Percentiles rank a stretch among this genome's conserved stretches.
phyloP scores from a whole-genome alignment of 2,329 filamentous ascomycete genomes.

The Gnomoniopsis smithogilvyi region DNA sequence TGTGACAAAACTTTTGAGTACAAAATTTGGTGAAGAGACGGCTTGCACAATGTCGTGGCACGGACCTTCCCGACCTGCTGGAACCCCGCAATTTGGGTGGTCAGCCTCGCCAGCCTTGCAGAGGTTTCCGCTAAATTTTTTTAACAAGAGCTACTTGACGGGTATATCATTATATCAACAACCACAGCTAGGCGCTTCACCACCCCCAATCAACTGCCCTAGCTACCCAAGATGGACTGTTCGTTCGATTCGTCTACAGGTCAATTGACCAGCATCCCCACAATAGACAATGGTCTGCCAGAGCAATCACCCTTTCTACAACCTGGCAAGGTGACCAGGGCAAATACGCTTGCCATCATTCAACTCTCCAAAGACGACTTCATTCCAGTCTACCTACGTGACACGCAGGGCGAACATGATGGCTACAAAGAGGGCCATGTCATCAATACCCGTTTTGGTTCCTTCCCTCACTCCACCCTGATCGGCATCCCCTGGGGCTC shows the following conservation, averaged over 20 bases:
- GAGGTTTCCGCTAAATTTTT: too few relatives aligned
- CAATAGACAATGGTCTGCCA: constrained; percentile 29
- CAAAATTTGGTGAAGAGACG: too few relatives aligned
- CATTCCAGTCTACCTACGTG: constrained; percentile 68
- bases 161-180: too few relatives aligned
- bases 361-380: constrained; percentile 86
- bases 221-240: too few relatives aligned
- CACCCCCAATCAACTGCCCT: too few relatives aligned
- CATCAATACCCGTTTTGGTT: constrained; percentile 91
- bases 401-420: constrained; percentile 59
- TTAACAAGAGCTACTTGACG: too few relatives aligned
- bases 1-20: too few relatives aligned
- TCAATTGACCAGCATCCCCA: constrained; percentile 15
- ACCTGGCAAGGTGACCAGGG: constrained; percentile 58
- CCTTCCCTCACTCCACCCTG: constrained; percentile 77
- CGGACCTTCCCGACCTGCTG: too few relatives aligned
- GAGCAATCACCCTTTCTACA: constrained; percentile 73
- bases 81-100: too few relatives aligned
- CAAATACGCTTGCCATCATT: constrained; percentile 73
- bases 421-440: constrained; percentile 76
- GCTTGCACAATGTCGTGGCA: too few relatives aligned
- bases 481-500: constrained; percentile 84
- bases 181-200: too few relatives aligned
- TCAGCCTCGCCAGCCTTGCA: too few relatives aligned
- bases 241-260: not conserved